A percentile compares a stretch with the other conserved stretches of the same genome.
phyloP scores from a whole-genome alignment of 1,284 basidiomycete species.

The Trametes polyzona region DNA sequence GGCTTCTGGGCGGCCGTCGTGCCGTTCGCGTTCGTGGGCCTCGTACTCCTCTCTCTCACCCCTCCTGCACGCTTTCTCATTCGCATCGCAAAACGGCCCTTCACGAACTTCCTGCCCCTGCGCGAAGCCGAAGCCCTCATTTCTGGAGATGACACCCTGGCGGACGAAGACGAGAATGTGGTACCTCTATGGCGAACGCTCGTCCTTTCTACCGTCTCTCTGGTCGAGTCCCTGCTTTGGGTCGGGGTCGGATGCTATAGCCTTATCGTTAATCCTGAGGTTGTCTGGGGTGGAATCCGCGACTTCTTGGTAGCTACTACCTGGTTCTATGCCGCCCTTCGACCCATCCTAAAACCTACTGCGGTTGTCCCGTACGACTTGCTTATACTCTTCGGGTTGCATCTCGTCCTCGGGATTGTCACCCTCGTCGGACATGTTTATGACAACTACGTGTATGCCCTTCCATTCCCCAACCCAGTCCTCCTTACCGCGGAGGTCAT shows the following conservation, averaged over 20 bases:
- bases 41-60: slow-evolving; percentile 46
- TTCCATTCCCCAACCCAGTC: slow-evolving; percentile 41
- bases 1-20: slow-evolving; percentile 57
- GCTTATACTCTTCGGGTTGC: slow-evolving; percentile 51
- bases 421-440: slow-evolving; percentile 54
- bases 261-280: slow-evolving; percentile 33
- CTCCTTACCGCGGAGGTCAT: slow-evolving; percentile 39
- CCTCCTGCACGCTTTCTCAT: slow-evolving; percentile 36
- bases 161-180: slow-evolving; percentile 27
- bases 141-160: slow-evolving; percentile 30
- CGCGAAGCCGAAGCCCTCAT: slow-evolving; percentile 61
- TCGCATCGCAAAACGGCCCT: slow-evolving; percentile 39
- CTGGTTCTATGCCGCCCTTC: slow-evolving; percentile 61
- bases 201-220: slow-evolving; percentile 52
- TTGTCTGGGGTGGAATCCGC: slow-evolving; percentile 37
- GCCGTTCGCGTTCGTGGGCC: slow-evolving; percentile 53
- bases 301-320: slow-evolving; percentile 48
- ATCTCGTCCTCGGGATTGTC: slow-evolving; percentile 46
- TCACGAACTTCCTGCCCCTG: slow-evolving; percentile 57
- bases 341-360: slow-evolving; percentile 44
- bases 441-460: slow-evolving; percentile 43
- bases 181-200: slow-evolving; percentile 61
- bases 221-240: slow-evolving; percentile 56
- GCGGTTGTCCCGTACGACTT: slow-evolving; percentile 57
- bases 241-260: slow-evolving; percentile 49